Evolutionary conservation across 106 monocot genomes (phyloP).

Genomic region (Dioscorea dumetorum): DNA sequence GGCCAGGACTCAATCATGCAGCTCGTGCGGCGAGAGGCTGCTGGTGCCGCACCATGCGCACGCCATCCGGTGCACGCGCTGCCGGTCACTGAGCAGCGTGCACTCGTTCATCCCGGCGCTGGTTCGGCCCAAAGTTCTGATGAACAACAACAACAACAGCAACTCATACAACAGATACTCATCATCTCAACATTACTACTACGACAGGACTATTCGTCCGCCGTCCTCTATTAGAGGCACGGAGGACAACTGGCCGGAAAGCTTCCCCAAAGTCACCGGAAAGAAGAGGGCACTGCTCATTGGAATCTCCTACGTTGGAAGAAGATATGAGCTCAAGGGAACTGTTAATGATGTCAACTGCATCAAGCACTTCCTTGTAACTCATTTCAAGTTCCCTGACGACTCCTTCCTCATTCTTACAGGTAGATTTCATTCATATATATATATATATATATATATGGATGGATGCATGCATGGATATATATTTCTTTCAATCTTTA

Average conservation of each 20-base stretch:
- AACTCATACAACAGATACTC: too few species aligned
- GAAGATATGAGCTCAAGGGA: constrained; percentile 69
- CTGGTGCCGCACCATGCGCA: constrained; percentile 11
- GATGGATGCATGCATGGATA: not conserved
- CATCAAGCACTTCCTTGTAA: constrained; percentile 45
- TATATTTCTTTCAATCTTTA: not conserved
- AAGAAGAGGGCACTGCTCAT: constrained; percentile 44
- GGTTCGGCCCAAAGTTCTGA: too few species aligned
- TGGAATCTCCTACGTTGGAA: constrained; percentile 33
- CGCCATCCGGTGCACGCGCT: constrained; percentile 24
- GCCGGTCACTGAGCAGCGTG: constrained; percentile 15
- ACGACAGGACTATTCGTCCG: too few species aligned
- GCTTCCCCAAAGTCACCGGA: constrained; percentile 22
- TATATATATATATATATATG: too few species aligned
- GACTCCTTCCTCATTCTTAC: constrained; percentile 67
- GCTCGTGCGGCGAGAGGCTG: constrained; percentile 16
- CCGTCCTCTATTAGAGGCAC: not conserved
- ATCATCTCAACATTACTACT: not conserved
- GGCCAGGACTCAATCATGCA: constrained; percentile 8
- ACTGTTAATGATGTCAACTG: constrained; percentile 76
- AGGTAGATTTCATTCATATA: constrained; percentile 24
- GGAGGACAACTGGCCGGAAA: constrained; percentile 2
- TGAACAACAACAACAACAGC: too few species aligned
- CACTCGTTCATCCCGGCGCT: not conserved
- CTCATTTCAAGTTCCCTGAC: constrained; percentile 35